Conservation (phyloP, 2,329 filamentous ascomycete species). For the Calycina marina region DNA sequence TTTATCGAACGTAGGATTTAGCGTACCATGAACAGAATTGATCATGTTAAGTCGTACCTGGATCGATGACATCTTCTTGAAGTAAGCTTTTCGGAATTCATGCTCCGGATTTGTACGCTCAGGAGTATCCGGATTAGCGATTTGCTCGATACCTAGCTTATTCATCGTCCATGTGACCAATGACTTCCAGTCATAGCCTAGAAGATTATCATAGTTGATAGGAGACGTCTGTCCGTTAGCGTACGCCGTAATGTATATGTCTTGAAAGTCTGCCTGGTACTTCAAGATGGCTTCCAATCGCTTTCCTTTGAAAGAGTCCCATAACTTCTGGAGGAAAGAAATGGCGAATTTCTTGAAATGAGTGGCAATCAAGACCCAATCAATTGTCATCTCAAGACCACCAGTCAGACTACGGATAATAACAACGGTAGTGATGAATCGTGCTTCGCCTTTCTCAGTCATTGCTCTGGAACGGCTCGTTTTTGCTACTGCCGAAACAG, state of each 20-base stretch:
- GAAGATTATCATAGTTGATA: constrained; percentile 47
- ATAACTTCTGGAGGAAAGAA: constrained; percentile 37
- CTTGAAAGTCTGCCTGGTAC: constrained; percentile 48
- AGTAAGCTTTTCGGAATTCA: constrained; percentile 19
- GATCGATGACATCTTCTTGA: constrained; percentile 34
- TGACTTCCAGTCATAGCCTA: constrained; percentile 52
- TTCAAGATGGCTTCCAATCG: constrained; percentile 38
- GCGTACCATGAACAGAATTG: constrained; percentile 32
- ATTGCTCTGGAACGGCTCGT: constrained; percentile 21
- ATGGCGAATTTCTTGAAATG: constrained; percentile 40
- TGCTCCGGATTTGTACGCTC: constrained; percentile 34
- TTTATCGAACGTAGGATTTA: neutral
- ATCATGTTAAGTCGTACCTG: constrained; percentile 17
- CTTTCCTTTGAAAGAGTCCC: constrained; percentile 36
- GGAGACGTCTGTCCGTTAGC: constrained; percentile 42
- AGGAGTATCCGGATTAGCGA: constrained; percentile 32
- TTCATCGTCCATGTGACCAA: constrained; percentile 53
- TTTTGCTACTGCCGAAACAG: neutral
- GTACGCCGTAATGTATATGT: constrained; percentile 51
- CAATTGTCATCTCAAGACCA: constrained; percentile 41
- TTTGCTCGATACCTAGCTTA: constrained; percentile 23
- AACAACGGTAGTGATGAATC: constrained; percentile 42
- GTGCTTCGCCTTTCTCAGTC: constrained; percentile 28
- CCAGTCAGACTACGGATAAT: constrained; percentile 43
- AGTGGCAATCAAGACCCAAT: constrained; percentile 43